Percentiles rank a stretch among this genome's conserved stretches.
Conservation (phyloP, 805 yeast genomes). For the Yamadazyma insecticola region DNA sequence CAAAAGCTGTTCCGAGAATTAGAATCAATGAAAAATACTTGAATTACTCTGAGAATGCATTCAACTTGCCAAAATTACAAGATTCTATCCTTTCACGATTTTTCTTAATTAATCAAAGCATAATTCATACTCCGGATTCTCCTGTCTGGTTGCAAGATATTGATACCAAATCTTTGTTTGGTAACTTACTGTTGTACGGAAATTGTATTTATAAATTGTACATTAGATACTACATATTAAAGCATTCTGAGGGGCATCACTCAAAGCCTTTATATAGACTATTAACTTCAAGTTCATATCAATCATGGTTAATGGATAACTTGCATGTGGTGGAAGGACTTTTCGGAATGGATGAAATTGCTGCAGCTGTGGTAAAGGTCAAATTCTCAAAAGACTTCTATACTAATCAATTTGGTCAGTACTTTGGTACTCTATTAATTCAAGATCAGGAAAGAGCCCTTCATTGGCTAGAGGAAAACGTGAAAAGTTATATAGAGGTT, state of each 20-base stretch:
- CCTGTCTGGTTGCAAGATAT: too few species aligned
- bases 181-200: too few species aligned
- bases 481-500: conserved; percentile 6
- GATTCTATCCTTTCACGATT: too few species aligned
- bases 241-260: conserved; percentile 1
- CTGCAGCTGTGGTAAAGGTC: too few species aligned
- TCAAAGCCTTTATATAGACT: conserved; percentile 2
- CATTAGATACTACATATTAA: conserved; percentile 3
- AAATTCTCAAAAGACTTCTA: conserved; percentile 2
- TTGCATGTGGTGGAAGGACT: too few species aligned
- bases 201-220: conserved; percentile 3
- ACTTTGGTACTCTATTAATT: conserved; percentile 10
- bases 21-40: too few species aligned
- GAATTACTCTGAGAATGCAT: too few species aligned
- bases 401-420: conserved; percentile 13
- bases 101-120: not conserved
- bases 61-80: too few species aligned
- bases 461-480: conserved; percentile 10
- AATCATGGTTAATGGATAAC: conserved; percentile 14
- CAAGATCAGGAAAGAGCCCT: conserved; percentile 3
- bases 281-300: conserved; percentile 8
- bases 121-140: not conserved
- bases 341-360: too few species aligned
- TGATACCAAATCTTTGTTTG: too few species aligned
- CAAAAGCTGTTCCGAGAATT: too few species aligned